phyloP scores from a whole-genome alignment of 306 rosid genomes.

The Nissolia schottii region DNA sequence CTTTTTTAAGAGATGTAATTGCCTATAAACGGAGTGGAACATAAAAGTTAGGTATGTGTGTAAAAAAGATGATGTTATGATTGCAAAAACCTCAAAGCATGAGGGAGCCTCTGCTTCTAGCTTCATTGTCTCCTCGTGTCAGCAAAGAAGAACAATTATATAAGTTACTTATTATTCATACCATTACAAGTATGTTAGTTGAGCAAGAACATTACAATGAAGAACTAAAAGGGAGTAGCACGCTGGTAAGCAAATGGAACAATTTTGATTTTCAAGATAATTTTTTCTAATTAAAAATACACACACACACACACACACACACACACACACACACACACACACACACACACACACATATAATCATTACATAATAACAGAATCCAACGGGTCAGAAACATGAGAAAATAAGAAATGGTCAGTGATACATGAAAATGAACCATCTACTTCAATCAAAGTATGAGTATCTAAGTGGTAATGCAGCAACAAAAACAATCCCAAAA shows the following conservation, averaged over 20 bases:
- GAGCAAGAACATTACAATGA: background rate
- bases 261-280: background rate
- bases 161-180: background rate
- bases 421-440: background rate
- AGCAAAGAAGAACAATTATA: background rate
- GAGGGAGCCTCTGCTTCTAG: conserved; percentile 9
- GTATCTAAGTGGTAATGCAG: background rate
- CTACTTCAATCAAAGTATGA: background rate
- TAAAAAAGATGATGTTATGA: conserved; percentile 15
- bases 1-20: conserved; percentile 85
- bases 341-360: no score
- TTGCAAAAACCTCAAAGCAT: conserved; percentile 16
- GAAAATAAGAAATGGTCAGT: background rate
- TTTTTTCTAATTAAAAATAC: background rate
- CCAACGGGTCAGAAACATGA: background rate
- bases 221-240: background rate
- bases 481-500: background rate
- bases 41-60: background rate
- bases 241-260: background rate
- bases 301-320: no score
- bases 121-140: background rate
- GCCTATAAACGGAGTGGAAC: conserved; percentile 47
- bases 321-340: no score
- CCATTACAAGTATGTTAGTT: background rate
- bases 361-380: background rate